Evolutionary conservation across 192 early-diverging fungal genomes (phyloP), one percentile per base, ranked within the genome.

Genomic region (Umbelopsis sp.): DNA sequence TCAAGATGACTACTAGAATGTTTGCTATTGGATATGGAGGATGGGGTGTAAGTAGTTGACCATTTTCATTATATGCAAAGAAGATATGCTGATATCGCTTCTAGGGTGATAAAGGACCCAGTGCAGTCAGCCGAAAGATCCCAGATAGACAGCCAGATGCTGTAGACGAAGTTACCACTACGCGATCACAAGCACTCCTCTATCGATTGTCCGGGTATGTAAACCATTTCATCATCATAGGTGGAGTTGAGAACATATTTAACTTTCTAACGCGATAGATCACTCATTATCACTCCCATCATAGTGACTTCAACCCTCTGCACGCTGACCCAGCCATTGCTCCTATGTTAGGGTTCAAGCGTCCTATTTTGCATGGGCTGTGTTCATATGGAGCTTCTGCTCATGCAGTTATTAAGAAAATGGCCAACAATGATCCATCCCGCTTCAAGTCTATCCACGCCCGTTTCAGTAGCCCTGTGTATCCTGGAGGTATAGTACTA

Each of bases 251-350:
- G n/a, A n/a, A n/a, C n/a, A n/a, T 17, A 41, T 52, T 47, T 53
- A 10, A 6, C 38, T 50, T 21, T 31, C 29, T 8, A n/a, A n/a
- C 5, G 21, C 24, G 8, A 9, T 31, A 45, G 21, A n/a, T 5
- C 14, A 68, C 20, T 41, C 31, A 24, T 26, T 14, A 6, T 34
- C 32, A 53, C 34, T 51, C 24, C 10, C 36, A 20, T 56, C 34
- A 31, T 34, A 90, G 88, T 38, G 92, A 93, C 70, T 93, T 89
- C 78, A 93, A 93, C 73, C 90, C 90, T 20, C 75, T 93, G 38
- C 92, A 93, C 75, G 88, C 88, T 25, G 92, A 94, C 73, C 86
- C 89, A 12, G 76, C 71, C 1, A 81, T 94, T 34, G 90, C 90
- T 4, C 85, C 88, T 34, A 77, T 66, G 25, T 74, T 94, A 29